A percentile compares a stretch with the other conserved stretches of the same genome.
phyloP scores from a whole-genome alignment of 805 yeast genomes.

The Suhomyces kilbournensis region DNA sequence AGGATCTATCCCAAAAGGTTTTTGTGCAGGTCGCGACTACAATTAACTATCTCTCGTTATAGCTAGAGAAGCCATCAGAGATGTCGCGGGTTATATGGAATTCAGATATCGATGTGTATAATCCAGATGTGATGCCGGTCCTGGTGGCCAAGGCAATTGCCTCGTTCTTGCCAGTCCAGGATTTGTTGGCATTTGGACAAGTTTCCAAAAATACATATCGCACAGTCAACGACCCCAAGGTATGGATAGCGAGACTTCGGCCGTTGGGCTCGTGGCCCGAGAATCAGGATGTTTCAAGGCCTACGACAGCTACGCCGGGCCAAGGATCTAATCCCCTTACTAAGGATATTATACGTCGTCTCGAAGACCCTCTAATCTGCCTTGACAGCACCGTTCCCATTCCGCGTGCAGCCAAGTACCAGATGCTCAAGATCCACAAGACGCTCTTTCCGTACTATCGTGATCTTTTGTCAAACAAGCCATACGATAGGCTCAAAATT shows the following conservation, averaged over 20 bases:
- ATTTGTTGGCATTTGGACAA: constrained; percentile 35
- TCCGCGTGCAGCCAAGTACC: constrained; percentile 34
- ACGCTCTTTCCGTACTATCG: constrained; percentile 42
- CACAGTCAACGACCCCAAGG: constrained; percentile 35
- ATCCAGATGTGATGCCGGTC: constrained; percentile 34
- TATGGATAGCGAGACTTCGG: constrained; percentile 38
- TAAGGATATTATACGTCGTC: background rate
- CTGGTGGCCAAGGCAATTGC: constrained; percentile 36
- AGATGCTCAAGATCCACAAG: constrained; percentile 36
- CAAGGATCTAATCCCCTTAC: background rate
- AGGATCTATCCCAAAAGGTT: too few species aligned
- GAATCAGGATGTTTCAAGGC: constrained; percentile 6
- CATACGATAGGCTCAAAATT: constrained; percentile 43
- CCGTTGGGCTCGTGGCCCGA: constrained; percentile 38
- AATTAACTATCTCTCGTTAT: background rate
- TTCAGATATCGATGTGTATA: constrained; percentile 44
- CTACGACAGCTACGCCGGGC: background rate
- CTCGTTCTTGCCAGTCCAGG: constrained; percentile 33
- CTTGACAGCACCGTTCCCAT: constrained; percentile 24
- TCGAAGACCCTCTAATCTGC: constrained; percentile 34
- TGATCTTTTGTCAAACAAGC: constrained; percentile 42
- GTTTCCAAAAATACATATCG: constrained; percentile 38
- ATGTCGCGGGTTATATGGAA: constrained; percentile 49
- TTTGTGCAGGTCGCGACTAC: background rate
- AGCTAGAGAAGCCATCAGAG: background rate